These are phyloP conservation scores for Solanum peruvianum DNA, from an alignment of 257 asterid species.

Conservation along the genomic window DNA sequence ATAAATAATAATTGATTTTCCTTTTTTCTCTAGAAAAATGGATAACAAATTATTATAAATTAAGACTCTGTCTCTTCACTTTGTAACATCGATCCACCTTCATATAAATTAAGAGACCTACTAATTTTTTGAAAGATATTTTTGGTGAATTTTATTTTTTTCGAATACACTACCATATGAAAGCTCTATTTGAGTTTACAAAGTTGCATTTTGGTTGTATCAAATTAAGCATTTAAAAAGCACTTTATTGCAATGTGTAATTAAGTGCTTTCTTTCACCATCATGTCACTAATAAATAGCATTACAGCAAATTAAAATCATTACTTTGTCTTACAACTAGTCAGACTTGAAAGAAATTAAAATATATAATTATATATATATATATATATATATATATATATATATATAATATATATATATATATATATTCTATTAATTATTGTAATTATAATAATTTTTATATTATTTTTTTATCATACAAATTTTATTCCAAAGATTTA, in stretches of 20 bases:
- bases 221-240: neutral
- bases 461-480: too few species aligned
- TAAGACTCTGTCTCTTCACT: neutral
- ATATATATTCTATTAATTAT: too few species aligned
- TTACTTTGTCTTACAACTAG: neutral
- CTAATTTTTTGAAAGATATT: neutral
- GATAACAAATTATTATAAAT: too few species aligned
- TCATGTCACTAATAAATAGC: neutral
- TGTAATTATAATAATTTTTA: too few species aligned
- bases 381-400: too few species aligned
- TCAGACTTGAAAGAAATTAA: neutral
- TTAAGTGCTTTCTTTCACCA: neutral
- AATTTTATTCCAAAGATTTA: too few species aligned
- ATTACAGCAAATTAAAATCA: neutral
- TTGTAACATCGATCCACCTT: neutral
- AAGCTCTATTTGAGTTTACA: neutral
- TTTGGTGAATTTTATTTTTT: too few species aligned
- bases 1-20: neutral
- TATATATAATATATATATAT: too few species aligned
- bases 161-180: neutral
- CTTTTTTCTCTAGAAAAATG: neutral
- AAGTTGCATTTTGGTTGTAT: neutral
- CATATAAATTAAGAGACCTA: too few species aligned
- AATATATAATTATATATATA: too few species aligned
- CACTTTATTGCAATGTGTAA: neutral